Conservation (phyloP, 1,284 basidiomycete species). For the Gymnopus androsaceus region DNA sequence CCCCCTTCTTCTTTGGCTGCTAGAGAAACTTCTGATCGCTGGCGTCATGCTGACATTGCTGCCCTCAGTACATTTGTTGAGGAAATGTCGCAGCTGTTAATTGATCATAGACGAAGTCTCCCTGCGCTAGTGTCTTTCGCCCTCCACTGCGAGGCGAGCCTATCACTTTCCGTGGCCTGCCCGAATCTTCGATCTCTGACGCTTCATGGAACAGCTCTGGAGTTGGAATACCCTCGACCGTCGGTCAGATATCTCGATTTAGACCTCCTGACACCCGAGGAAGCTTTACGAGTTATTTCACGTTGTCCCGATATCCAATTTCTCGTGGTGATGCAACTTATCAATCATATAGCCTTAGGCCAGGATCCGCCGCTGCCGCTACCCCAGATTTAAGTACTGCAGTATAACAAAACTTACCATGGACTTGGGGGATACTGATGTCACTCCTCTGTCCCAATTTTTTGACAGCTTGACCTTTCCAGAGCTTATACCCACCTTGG, state of each 20-base stretch:
- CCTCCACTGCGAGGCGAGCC: neutral
- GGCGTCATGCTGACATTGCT: neutral
- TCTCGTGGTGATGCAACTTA: neutral
- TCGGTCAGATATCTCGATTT: neutral
- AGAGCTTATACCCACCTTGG: neutral
- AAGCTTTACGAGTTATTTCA: neutral
- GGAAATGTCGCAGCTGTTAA: neutral
- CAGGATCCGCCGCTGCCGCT: neutral
- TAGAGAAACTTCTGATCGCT: neutral
- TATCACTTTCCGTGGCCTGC: neutral
- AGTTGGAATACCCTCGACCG: neutral
- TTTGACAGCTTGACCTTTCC: neutral
- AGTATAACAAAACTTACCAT: neutral
- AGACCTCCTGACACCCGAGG: neutral
- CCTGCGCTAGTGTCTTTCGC: neutral
- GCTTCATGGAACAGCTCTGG: neutral
- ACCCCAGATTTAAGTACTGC: neutral
- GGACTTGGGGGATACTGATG: neutral
- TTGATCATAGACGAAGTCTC: neutral
- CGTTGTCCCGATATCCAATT: neutral
- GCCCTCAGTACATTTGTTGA: too few species aligned
- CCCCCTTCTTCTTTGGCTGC: neutral
- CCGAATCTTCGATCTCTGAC: neutral
- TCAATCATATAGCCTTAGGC: neutral
- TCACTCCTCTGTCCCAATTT: neutral